phyloP scores from a whole-genome alignment of 495 filamentous ascomycete species.

The Stereocaulon alpinum region DNA sequence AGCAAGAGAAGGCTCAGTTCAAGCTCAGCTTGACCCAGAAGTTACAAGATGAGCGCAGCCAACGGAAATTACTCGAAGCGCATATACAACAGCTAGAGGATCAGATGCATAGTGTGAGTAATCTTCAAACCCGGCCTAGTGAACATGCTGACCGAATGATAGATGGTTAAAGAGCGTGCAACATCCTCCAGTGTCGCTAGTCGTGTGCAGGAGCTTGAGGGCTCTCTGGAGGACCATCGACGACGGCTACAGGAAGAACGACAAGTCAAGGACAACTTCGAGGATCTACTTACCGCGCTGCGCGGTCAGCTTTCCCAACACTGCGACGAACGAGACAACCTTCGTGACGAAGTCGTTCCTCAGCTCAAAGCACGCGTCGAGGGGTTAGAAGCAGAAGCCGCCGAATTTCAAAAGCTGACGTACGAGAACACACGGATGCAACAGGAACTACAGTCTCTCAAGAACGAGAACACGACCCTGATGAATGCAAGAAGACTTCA shows the following conservation, averaged over 20 bases:
- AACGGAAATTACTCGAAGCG: slow-evolving; percentile 62
- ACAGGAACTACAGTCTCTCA: slow-evolving; percentile 56
- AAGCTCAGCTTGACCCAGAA: slow-evolving; percentile 73
- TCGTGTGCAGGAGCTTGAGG: slow-evolving; percentile 65
- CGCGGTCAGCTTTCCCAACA: slow-evolving; percentile 71
- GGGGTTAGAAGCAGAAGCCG: slow-evolving; percentile 58
- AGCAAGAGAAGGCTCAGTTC: slow-evolving; percentile 85
- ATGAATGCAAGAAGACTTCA: slow-evolving; percentile 44
- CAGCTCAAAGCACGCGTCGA: slow-evolving; percentile 62
- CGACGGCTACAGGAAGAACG: slow-evolving; percentile 77
- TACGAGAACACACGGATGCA: slow-evolving; percentile 72
- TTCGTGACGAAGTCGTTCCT: slow-evolving; percentile 77
- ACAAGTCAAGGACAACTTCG: slow-evolving; percentile 83
- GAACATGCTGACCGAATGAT: slow-evolving; percentile 2
- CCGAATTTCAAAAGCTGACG: slow-evolving; percentile 54
- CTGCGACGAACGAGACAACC: slow-evolving; percentile 80
- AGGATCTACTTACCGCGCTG: slow-evolving; percentile 77
- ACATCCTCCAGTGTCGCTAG: slow-evolving; percentile 29
- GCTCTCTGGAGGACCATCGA: slow-evolving; percentile 64
- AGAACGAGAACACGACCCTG: slow-evolving; percentile 52
- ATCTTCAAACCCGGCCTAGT: neutral
- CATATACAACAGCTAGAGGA: slow-evolving; percentile 74
- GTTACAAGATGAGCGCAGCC: slow-evolving; percentile 71
- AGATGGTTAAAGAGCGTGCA: slow-evolving; percentile 34
- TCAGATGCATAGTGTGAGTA: slow-evolving; percentile 50